Conservation (phyloP, 768 basidiomycete species). For the Lentinula detonsa region DNA sequence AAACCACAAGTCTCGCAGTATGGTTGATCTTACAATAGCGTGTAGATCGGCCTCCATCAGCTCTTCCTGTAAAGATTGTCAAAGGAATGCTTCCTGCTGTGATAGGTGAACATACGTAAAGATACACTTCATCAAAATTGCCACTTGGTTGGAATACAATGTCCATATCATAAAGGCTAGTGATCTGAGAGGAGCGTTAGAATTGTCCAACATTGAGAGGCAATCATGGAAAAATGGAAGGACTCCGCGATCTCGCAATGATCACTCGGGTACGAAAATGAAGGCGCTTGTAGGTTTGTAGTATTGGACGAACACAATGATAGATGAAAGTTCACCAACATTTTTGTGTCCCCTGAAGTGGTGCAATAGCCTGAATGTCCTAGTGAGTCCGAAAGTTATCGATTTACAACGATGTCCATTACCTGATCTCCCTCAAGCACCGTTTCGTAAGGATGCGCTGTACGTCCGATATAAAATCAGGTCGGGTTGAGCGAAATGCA, state of each 20-base stretch:
- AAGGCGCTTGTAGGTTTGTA: not conserved
- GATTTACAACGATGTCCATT: conserved; percentile 1
- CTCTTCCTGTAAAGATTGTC: conserved; percentile 74
- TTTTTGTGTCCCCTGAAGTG: conserved; percentile 99
- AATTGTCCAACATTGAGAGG: not conserved
- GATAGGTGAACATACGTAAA: conserved; percentile 53
- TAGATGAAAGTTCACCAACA: conserved; percentile 36
- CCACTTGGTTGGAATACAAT: conserved; percentile 89
- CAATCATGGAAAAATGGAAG: not conserved
- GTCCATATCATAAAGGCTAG: conserved; percentile 97
- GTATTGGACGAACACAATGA: not conserved
- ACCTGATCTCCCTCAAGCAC: conserved; percentile 93
- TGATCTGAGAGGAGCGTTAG: conserved; percentile 55
- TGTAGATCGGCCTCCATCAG: conserved; percentile 99
- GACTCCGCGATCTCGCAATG: not conserved
- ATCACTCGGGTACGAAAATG: not conserved
- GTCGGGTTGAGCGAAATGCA: conserved; percentile 9
- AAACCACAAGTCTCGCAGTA: conserved; percentile 1
- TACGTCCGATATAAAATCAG: not conserved
- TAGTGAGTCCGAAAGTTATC: not conserved
- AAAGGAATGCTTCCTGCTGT: not conserved
- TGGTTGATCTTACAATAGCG: conserved; percentile 67
- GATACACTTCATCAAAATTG: conserved; percentile 95
- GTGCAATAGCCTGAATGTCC: conserved; percentile 65
- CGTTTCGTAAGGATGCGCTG: conserved; percentile 95